Evolutionary conservation across 78 protist species (phyloP).

Genomic region (Dictyostelium brefeldianum): DNA sequence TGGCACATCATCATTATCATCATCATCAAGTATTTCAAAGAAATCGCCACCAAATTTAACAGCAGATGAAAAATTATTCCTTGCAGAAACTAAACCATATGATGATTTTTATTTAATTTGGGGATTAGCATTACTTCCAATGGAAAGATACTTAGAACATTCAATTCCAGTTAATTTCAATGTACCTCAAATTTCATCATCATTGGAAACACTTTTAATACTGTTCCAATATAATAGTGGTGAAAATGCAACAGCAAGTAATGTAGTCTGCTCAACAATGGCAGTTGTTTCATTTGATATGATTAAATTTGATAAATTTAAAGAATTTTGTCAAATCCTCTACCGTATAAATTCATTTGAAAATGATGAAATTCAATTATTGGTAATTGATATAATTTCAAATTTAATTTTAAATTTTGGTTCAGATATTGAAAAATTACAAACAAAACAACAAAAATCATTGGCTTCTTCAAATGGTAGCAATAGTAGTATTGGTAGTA

Average conservation of each 20-base stretch:
- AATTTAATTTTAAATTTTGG: slow-evolving; percentile 45
- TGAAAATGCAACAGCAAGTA: slow-evolving; percentile 27
- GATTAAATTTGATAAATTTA: slow-evolving; percentile 13
- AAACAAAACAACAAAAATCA: slow-evolving; percentile 3
- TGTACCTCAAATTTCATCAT: neutral
- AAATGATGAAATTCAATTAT: slow-evolving; percentile 12
- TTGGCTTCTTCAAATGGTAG: neutral
- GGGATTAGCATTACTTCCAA: slow-evolving; percentile 32
- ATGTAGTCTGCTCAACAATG: neutral
- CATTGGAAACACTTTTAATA: slow-evolving; percentile 21
- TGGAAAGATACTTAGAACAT: slow-evolving; percentile 50
- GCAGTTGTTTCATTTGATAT: neutral
- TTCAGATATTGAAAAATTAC: slow-evolving; percentile 16
- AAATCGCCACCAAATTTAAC: neutral
- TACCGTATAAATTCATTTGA: neutral
- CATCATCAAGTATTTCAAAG: neutral
- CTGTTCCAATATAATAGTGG: slow-evolving; percentile 35
- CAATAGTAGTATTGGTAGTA: neutral
- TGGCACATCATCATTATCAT: neutral
- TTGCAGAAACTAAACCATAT: slow-evolving; percentile 37
- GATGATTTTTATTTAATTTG: slow-evolving; percentile 34
- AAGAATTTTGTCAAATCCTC: slow-evolving; percentile 33
- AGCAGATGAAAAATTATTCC: neutral
- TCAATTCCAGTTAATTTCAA: slow-evolving; percentile 33
- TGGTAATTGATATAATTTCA: slow-evolving; percentile 22